Evolutionary conservation across 192 early-diverging fungal genomes (phyloP).

Genomic region (Coemansia sp.): DNA sequence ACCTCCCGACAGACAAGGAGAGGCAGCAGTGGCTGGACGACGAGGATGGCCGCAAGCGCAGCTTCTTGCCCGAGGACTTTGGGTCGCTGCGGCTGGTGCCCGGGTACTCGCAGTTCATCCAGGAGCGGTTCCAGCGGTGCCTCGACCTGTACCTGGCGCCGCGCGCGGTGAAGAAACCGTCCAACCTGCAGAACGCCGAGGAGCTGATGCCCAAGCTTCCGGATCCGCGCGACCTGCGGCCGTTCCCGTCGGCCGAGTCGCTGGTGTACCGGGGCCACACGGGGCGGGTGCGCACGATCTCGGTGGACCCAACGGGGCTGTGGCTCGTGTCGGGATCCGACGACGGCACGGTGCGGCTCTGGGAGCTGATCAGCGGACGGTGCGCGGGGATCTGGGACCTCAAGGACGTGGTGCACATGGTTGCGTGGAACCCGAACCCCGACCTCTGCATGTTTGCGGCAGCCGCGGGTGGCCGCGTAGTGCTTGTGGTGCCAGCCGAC

Average conservation of each 20-base stretch:
- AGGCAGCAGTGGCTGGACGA: slow-evolving; percentile 72
- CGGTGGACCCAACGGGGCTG: slow-evolving; percentile 91
- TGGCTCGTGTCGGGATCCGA: slow-evolving; percentile 89
- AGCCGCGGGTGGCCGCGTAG: slow-evolving; percentile 62
- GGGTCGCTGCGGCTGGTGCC: slow-evolving; percentile 80
- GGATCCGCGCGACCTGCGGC: slow-evolving; percentile 88
- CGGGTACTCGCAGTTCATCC: slow-evolving; percentile 84
- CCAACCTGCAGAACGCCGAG: slow-evolving; percentile 82
- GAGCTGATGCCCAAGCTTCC: slow-evolving; percentile 94
- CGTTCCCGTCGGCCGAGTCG: slow-evolving; percentile 83
- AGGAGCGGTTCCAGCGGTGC: slow-evolving; percentile 95
- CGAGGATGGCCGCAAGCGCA: slow-evolving; percentile 73
- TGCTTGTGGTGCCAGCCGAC: slow-evolving; percentile 56
- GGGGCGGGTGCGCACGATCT: slow-evolving; percentile 74
- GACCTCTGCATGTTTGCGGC: slow-evolving; percentile 77
- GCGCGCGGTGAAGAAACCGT: slow-evolving; percentile 80
- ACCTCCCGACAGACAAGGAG: slow-evolving; percentile 83
- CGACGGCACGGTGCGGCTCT: slow-evolving; percentile 83
- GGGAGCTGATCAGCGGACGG: slow-evolving; percentile 90
- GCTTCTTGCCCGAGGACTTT: slow-evolving; percentile 64
- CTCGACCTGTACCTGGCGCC: slow-evolving; percentile 97
- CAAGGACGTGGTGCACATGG: slow-evolving; percentile 65
- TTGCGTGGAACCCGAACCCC: slow-evolving; percentile 89
- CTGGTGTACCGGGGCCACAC: slow-evolving; percentile 83
- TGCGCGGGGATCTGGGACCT: slow-evolving; percentile 78